Evolutionary conservation across 1,284 basidiomycete genomes (phyloP), one percentile per base, ranked within the genome.

Genomic region (Mycena citricolor): DNA sequence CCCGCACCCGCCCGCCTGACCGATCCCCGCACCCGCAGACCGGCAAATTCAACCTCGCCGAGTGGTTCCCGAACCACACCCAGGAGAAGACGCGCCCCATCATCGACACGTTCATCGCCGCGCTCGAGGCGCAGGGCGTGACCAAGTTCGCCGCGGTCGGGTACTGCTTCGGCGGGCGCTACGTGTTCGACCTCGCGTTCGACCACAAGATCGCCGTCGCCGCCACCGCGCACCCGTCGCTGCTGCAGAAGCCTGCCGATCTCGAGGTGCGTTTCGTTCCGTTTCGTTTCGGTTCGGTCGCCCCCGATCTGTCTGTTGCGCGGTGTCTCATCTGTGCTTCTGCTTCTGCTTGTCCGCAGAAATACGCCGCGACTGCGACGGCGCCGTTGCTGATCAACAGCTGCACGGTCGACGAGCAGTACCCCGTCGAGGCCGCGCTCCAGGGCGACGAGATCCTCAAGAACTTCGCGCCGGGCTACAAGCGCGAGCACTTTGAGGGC

Each of bases 161-260:
- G 1, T 88, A 79, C 65, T 89, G 86, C 68, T 83, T 79, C 47
- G 85, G 86, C 31, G 85, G 79, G 17, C 77, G 82, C 39, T 80
- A 81, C 47, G 67, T 71, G 23, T 86, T 86, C 59, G 77, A 88
- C 52, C 73, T 87, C 34, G 80, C 81, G 0, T 77, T 85, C 49
- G 79, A 85, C 10, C 67, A 72, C 39, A 50, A 68, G 33, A 73
- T 79, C 59, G 67, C 76, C 33, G 83, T 69, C 22, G 73, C 69
- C 2, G 77, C 75, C 19, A 69, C 76, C 36, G 61, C 76, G 1
- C 88, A 91, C 62, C 88, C 87, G 2, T 85, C 85, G 3, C 65
- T 81, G 2, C 71, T 91, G 47, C 51, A 79, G 24, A 50, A 74
- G 30, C 82, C 84, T 5, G 74, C 65, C 1, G 81, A 83, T 60